phyloP scores from a whole-genome alignment of 352 stramenopile genomes.

The Phytophthora pinifolia region DNA sequence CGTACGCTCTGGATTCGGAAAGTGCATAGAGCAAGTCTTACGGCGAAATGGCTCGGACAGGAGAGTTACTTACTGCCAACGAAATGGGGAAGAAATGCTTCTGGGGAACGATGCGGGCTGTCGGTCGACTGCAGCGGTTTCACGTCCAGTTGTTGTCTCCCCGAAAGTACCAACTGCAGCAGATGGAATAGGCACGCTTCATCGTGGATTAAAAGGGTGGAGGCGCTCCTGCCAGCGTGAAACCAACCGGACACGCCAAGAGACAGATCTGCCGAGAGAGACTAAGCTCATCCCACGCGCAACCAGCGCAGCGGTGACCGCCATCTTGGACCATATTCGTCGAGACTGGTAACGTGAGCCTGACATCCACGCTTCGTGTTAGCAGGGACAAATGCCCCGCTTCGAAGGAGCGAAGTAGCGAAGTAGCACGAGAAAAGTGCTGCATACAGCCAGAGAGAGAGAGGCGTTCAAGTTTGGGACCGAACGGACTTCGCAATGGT shows the following conservation, averaged over 20 bases:
- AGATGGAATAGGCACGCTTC: neutral
- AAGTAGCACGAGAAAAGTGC: too few species aligned
- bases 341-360: neutral
- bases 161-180: slow-evolving; percentile 3
- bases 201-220: too few species aligned
- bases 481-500: too few species aligned
- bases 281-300: slow-evolving; percentile 1
- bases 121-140: neutral
- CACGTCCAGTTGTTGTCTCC: slow-evolving; percentile 4
- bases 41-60: slow-evolving; percentile 9
- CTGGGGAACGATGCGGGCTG: neutral
- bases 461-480: neutral
- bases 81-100: slow-evolving; percentile 10
- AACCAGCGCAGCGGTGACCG: neutral
- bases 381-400: slow-evolving; percentile 1
- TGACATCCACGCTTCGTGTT: neutral
- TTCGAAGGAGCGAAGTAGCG: slow-evolving; percentile 14
- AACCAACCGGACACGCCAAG: slow-evolving; percentile 9
- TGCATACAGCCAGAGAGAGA: neutral
- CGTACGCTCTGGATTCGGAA: slow-evolving; percentile 17
- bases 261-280: slow-evolving; percentile 1
- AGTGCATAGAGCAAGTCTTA: slow-evolving; percentile 12
- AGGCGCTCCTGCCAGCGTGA: neutral
- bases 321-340: neutral
- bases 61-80: slow-evolving; percentile 1